A percentile compares a stretch with the other conserved stretches of the same genome.
phyloP scores from a whole-genome alignment of 1,284 basidiomycete genomes.

The Austroboletus olivaceoglutinosus region DNA sequence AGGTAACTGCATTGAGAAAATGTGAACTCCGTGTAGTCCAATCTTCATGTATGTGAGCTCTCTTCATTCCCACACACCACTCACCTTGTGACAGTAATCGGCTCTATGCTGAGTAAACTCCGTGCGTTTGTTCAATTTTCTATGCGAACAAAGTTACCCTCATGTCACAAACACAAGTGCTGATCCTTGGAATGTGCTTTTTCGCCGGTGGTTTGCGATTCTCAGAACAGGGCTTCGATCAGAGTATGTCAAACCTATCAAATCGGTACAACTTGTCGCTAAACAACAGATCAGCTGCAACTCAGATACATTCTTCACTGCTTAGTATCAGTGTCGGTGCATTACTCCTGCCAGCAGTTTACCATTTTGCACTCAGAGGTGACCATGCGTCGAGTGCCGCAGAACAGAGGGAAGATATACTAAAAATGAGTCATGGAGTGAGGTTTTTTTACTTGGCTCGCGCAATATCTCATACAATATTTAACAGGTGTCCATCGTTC shows the following conservation, averaged over 20 bases:
- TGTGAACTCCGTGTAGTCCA: slow-evolving; percentile 86
- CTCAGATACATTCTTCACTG: slow-evolving; percentile 79
- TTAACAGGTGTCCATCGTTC: slow-evolving; percentile 60
- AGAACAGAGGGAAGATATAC: slow-evolving; percentile 54
- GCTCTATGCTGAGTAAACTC: slow-evolving; percentile 76
- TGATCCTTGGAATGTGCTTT: slow-evolving; percentile 77
- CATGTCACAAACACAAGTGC: slow-evolving; percentile 21
- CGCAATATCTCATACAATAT: background rate
- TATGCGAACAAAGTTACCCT: background rate
- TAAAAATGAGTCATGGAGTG: slow-evolving; percentile 84
- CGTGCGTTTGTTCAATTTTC: slow-evolving; percentile 41
- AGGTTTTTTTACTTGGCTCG: slow-evolving; percentile 33
- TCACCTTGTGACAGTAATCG: slow-evolving; percentile 54
- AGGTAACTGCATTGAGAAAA: slow-evolving; percentile 79
- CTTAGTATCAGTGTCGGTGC: slow-evolving; percentile 79
- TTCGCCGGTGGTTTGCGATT: slow-evolving; percentile 78
- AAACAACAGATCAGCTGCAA: slow-evolving; percentile 51
- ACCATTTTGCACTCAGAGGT: slow-evolving; percentile 61
- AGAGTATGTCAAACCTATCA: slow-evolving; percentile 45
- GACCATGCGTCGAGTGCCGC: slow-evolving; percentile 33
- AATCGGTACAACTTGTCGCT: background rate
- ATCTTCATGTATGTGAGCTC: slow-evolving; percentile 56
- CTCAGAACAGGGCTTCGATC: slow-evolving; percentile 74
- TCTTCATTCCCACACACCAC: background rate
- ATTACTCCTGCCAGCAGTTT: slow-evolving; percentile 76